Base-by-base conservation (phyloP, 2,329 filamentous ascomycete genomes). In the Epichloe elymi region DNA sequence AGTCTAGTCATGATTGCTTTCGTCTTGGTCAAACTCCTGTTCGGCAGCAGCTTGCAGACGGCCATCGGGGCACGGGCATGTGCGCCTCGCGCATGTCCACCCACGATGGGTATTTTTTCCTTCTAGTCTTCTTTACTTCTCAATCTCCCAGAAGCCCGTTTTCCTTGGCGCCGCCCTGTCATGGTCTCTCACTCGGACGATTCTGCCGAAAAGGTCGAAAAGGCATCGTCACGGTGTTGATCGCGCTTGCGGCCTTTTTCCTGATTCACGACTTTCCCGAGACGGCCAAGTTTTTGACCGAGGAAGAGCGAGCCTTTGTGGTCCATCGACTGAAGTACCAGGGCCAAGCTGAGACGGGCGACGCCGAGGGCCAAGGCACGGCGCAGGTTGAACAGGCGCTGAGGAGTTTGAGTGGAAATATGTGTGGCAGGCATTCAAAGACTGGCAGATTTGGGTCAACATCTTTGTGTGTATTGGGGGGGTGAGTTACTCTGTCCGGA, bases 241-340 rank as follows among this genome's bases (percentile, higher is more conserved):
- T 88, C 5, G 87, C 86, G 0, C 53, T 82, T 4, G 58, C 73
- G 1, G 80, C 80, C 0, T 89, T 85, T 66, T 90, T 80, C 71
- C 72, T 82, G 55, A 78, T 94, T 0, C 76, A 86, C 57, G 88
- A 95, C 60, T 94, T 88, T 58, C 89, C 89, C 0, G 86, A 88
- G 55, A 80, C 85, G 23, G 86, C 88, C 0, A 76, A 59, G 0
- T 95, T 94, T 62, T 73, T 95, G 20, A 82, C 79, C 0, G 76
- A 80, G 8, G 76, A 80, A 36, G 87, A 95, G 58, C 77, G 84
- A 3, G 76, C 74, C 1, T 82, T 88, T 45, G 84, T 93, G 0
- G 70, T 88, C 2, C 76, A 78, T 15, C 77, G 88, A 0, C 70
- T 95, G 20, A 82, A 81, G 53, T 76, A 76, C 17, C 87, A 94